phyloP scores from a whole-genome alignment of 495 filamentous ascomycete genomes.

The Neurospora hispaniola region DNA sequence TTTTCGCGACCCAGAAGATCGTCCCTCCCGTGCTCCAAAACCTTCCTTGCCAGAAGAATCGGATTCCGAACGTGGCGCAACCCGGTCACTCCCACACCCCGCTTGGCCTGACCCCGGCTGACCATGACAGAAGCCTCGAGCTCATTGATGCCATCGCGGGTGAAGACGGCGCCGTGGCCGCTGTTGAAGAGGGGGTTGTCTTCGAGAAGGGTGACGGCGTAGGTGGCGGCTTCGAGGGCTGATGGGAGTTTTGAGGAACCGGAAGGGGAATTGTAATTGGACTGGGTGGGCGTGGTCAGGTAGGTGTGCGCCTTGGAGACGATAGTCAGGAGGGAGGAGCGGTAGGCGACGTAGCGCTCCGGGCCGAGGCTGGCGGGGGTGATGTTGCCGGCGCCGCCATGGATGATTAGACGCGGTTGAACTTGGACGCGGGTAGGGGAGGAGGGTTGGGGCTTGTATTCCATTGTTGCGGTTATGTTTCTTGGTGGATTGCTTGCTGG shows the following conservation, averaged over 20 bases:
- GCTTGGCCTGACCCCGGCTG: slow-evolving; percentile 57
- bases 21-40: slow-evolving; percentile 53
- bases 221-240: slow-evolving; percentile 62
- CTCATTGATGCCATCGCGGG: slow-evolving; percentile 68
- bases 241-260: slow-evolving; percentile 17
- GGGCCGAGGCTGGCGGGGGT: slow-evolving; percentile 55
- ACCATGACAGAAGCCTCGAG: slow-evolving; percentile 92
- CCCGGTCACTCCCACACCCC: slow-evolving; percentile 65
- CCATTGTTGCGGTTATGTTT: slow-evolving; percentile 9
- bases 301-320: slow-evolving; percentile 26
- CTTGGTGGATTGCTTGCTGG: not conserved
- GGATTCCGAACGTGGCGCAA: slow-evolving; percentile 67
- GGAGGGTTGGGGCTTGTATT: slow-evolving; percentile 17
- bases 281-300: slow-evolving; percentile 20
- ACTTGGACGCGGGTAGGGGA: slow-evolving; percentile 3
- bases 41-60: slow-evolving; percentile 60
- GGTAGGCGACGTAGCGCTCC: slow-evolving; percentile 48
- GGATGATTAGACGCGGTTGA: slow-evolving; percentile 67
- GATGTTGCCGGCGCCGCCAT: slow-evolving; percentile 82
- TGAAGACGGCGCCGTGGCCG: slow-evolving; percentile 80
- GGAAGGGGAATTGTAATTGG: too few species aligned
- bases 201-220: slow-evolving; percentile 70
- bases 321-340: slow-evolving; percentile 52
- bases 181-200: slow-evolving; percentile 78
- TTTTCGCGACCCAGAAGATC: slow-evolving; percentile 21